phyloP scores from a whole-genome alignment of 2,329 filamentous ascomycete species.

The Cladosporium sp. region DNA sequence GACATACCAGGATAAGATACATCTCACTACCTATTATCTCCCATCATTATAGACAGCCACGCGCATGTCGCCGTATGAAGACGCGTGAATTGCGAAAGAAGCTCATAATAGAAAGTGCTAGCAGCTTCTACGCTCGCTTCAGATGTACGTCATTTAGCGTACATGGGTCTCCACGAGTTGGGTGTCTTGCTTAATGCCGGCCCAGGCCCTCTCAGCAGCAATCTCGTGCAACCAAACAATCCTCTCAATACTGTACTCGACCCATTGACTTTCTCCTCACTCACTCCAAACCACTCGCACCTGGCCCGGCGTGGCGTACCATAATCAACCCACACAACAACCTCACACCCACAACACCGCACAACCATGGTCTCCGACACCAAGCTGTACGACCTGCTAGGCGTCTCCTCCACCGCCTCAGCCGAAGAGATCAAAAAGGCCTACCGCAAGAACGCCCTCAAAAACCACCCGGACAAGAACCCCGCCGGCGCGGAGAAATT shows the following conservation, averaged over 20 bases:
- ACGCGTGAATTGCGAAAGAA: too few species aligned
- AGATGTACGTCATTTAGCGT: slow-evolving; percentile 5
- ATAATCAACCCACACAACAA: background rate
- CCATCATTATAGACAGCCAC: too few species aligned
- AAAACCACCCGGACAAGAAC: slow-evolving; percentile 95
- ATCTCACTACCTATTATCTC: too few species aligned
- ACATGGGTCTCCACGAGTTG: background rate
- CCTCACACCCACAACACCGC: background rate
- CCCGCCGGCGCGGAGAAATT: slow-evolving; percentile 85
- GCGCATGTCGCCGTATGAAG: too few species aligned
- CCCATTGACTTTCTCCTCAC: slow-evolving; percentile 7
- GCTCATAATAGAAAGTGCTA: too few species aligned
- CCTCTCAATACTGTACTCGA: background rate
- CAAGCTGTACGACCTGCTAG: slow-evolving; percentile 86
- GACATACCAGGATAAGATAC: too few species aligned
- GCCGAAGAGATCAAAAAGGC: slow-evolving; percentile 98
- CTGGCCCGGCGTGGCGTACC: background rate
- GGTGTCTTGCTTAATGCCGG: slow-evolving; percentile 10
- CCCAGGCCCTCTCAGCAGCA: background rate
- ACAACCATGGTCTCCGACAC: slow-evolving; percentile 81
- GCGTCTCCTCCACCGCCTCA: slow-evolving; percentile 71
- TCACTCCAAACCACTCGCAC: background rate
- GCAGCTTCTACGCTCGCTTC: too few species aligned
- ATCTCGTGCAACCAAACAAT: slow-evolving; percentile 9
- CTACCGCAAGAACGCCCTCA: slow-evolving; percentile 79